These are phyloP conservation scores for Panicum miliaceum DNA, from an alignment of 176 grass and related monocot genomes.

Conservation along the genomic window DNA sequence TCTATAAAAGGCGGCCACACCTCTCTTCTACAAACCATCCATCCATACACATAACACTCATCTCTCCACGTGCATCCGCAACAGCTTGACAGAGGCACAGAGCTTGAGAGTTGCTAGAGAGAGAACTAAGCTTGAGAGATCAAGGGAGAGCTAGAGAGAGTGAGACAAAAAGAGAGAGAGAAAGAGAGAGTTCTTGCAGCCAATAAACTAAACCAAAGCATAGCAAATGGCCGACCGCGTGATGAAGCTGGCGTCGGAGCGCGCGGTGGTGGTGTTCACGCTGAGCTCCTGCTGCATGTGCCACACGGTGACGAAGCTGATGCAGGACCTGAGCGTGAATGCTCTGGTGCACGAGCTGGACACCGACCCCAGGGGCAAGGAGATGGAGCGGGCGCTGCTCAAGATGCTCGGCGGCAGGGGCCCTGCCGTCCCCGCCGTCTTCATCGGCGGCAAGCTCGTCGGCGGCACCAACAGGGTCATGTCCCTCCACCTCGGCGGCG, in stretches of 20 bases:
- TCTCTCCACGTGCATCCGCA: neutral
- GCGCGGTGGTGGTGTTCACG: constrained; percentile 81
- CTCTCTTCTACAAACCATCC: constrained; percentile 23
- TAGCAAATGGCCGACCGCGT: constrained; percentile 58
- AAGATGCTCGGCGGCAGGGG: constrained; percentile 40
- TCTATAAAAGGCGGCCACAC: constrained; percentile 50
- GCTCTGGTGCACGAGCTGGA: constrained; percentile 63
- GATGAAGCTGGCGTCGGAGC: constrained; percentile 58
- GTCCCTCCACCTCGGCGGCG: constrained; percentile 57
- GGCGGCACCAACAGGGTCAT: constrained; percentile 65
- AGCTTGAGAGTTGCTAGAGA: too few relatives aligned
- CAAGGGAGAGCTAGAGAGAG: neutral
- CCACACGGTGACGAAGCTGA: constrained; percentile 71
- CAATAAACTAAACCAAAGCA: neutral
- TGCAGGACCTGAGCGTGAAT: constrained; percentile 65
- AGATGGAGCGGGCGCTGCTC: constrained; percentile 59
- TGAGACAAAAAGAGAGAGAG: neutral
- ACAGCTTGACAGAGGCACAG: neutral
- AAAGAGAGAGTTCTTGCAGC: neutral
- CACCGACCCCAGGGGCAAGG: constrained; percentile 57
- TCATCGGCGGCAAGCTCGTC: constrained; percentile 52
- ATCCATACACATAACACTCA: neutral
- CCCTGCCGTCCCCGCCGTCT: constrained; percentile 50
- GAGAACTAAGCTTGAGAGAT: neutral
- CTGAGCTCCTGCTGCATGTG: constrained; percentile 82